Base-by-base conservation (phyloP, 1,284 basidiomycete genomes). In the Puccinia brachypodii region DNA sequence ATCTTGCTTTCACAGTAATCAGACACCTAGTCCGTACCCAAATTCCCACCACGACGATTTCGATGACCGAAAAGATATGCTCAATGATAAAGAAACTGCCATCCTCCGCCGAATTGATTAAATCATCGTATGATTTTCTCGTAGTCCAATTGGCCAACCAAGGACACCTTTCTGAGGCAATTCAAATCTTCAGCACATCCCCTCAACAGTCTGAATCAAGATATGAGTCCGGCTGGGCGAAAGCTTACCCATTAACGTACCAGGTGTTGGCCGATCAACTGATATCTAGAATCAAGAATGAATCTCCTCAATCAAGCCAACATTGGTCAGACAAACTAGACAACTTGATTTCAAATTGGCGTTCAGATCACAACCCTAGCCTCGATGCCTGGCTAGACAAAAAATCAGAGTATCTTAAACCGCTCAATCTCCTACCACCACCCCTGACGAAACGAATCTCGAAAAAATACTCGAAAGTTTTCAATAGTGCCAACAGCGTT, bases 131-230 rank as follows among this genome's bases (percentile, higher is more conserved):
- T 47, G 60, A 81, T 68, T 72, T 73, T 36, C 42, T 72, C n/a
- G 60, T 81, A 53, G 44, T 81, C n/a, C 78, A 81, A n/a, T 56
- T 81, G 58, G 78, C 78, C 36, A 81, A 81, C 60, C 78, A 81
- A 81, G 58, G 60, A 16, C 38, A 81, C 36, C 58, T 81, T 44
- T 64, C 71, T 47, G 78, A 81, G 14, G 78, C 78, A 8, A 9
- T 81, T 7, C 13, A 81, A n/a, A 58, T 81, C 9, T 58, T 73
- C 3, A 36, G 36, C 31, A 50, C 53, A 19, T 28, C n/a, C 64
- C 58, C 38, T 74, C 56, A 58, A 25, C 50, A 42, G n/a, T 40
- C 33, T 25, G 25, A 50, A 38, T 53, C 60, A 22, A 13, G 13
- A 38, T 7, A 14, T 42, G 4, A 33, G 44, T n/a, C 42, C 22